phyloP scores from a whole-genome alignment of 2,329 filamentous ascomycete genomes.

The Drechmeria coniospora region DNA sequence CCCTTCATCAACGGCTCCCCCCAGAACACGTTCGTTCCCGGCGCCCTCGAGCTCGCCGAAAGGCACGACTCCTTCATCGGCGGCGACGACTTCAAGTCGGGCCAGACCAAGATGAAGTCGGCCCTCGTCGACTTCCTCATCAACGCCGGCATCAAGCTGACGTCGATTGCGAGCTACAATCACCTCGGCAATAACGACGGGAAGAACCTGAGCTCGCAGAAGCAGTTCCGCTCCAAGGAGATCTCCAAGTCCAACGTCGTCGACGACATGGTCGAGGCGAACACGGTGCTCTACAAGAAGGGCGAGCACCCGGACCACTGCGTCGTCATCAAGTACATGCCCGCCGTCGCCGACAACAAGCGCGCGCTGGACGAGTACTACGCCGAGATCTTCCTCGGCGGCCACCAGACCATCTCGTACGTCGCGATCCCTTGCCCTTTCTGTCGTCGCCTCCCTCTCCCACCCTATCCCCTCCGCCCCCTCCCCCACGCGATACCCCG shows the following conservation, averaged over 20 bases:
- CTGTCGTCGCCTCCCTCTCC: too few relatives aligned
- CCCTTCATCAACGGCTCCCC: conserved; percentile 99
- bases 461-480: too few relatives aligned
- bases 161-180: conserved; percentile 97
- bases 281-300: conserved; percentile 74
- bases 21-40: conserved; percentile 97
- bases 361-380: conserved; percentile 98
- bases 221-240: conserved; percentile 98
- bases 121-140: conserved; percentile 97
- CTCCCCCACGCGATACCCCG: not conserved
- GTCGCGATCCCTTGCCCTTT: too few relatives aligned
- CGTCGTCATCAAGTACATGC: conserved; percentile 99
- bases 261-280: conserved; percentile 98
- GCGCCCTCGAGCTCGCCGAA: conserved; percentile 78
- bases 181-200: conserved; percentile 99
- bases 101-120: conserved; percentile 99
- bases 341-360: conserved; percentile 96
- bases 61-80: conserved; percentile 81
- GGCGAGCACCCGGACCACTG: conserved; percentile 96
- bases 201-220: conserved; percentile 94
- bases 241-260: conserved; percentile 99
- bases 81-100: conserved; percentile 98
- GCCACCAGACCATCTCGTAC: conserved; percentile 88
- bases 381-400: conserved; percentile 96
- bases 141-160: conserved; percentile 96